Conservation (phyloP, 2,329 filamentous ascomycete genomes). For the Aspergillus caelatus region DNA sequence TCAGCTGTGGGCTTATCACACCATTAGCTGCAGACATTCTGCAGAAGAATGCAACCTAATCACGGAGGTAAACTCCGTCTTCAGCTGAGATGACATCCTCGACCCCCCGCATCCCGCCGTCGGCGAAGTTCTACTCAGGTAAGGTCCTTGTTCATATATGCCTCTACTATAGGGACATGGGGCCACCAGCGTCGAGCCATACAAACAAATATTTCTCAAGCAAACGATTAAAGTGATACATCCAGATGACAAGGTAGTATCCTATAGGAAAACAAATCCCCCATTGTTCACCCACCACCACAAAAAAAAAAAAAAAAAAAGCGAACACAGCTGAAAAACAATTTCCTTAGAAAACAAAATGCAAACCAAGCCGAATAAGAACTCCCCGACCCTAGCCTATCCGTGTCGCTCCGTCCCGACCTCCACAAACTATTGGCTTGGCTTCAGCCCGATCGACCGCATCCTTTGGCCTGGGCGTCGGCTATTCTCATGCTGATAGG, state of each 20-base stretch:
- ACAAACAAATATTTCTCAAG: too few species aligned
- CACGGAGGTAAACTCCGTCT: not conserved
- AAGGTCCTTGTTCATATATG: not conserved
- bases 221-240: too few species aligned
- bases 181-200: too few species aligned
- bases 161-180: not conserved
- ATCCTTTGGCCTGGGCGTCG: not conserved
- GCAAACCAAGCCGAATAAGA: not conserved
- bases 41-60: not conserved
- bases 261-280: too few species aligned
- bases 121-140: too few species aligned
- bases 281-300: not conserved
- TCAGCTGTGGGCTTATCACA: not conserved
- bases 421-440: slow-evolving; percentile 1
- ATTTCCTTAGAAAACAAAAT: not conserved
- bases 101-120: too few species aligned
- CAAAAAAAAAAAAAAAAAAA: not conserved
- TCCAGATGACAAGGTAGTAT: too few species aligned
- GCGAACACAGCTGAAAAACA: not conserved
- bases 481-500: not conserved
- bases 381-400: too few species aligned
- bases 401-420: not conserved
- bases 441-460: not conserved
- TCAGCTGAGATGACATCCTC: not conserved
- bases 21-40: not conserved